Evolutionary conservation across 129 eudicot genomes (phyloP), one percentile per base, ranked within the genome.

Genomic region (Heracleum sosnowskyi): DNA sequence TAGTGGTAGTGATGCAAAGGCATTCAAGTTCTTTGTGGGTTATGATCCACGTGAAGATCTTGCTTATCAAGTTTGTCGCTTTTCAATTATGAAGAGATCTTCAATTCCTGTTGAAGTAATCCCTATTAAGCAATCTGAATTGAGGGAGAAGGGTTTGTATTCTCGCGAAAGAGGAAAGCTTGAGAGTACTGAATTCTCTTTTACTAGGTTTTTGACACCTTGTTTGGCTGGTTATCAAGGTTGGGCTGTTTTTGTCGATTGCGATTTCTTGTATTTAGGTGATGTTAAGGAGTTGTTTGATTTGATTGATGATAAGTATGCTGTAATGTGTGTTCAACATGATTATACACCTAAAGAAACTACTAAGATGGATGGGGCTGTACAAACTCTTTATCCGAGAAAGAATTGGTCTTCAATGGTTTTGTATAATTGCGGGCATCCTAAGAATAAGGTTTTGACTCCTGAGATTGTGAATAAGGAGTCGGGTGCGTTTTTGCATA

Each of bases 391-490:
- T n/a, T 94, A 94, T 53, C 98, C 97, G 0, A 84, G 97, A 74
- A 94, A 94, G 89, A 94, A 94, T 76, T 94, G 98, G 98, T 88
- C 92, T 24, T 94, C 98, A 0, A 91, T 95, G 98, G 97, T 95
- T 80, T 71, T 95, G 84, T 95, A 95, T 80, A 95, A 95, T 71
- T 95, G 98, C 73, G 91, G 94, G 55, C 97, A 91, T 53, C 86
- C 83, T 2, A 95, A 95, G 82, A 95, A 95, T 44, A 77, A 45
- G 84, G 80, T 76, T 29, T 74, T 95, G 81, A 91, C 87, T 8
- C 98, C 94, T n/a, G 96, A 86, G 81, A 72, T 85, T n/a, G 98
- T 95, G 78, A 95, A 91, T 33, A 44, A 51, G 6, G 87, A 91
- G 74, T 77, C 90, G 0, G 97, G 98, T 18, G 98, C 91, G 5